Evolutionary conservation across 305 asterid species (phyloP).

Genomic region (Euphrasia arctica): DNA sequence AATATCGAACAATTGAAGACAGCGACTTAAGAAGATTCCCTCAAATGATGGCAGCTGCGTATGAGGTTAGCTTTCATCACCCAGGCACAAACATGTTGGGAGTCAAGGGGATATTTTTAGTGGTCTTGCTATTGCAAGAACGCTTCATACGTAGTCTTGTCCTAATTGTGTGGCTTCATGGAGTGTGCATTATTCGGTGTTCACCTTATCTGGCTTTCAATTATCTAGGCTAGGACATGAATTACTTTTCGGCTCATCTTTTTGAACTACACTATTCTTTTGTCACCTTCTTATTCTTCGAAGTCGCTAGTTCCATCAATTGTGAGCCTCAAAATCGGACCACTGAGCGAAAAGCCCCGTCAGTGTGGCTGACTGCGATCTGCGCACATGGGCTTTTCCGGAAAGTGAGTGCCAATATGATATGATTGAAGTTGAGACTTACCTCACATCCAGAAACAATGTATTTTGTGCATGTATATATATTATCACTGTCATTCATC

Average conservation of each 20-base stretch:
- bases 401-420: conserved; percentile 14
- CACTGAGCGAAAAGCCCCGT: conserved; percentile 4
- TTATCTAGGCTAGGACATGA: no score
- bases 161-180: conserved; percentile 14
- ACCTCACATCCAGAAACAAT: conserved; percentile 27
- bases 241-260: conserved; percentile 12
- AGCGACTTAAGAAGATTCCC: conserved; percentile 33
- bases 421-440: conserved; percentile 16
- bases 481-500: conserved; percentile 30
- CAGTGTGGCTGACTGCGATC: conserved; percentile 10
- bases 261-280: conserved; percentile 1
- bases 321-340: conserved; percentile 17
- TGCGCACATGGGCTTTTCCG: conserved; percentile 32
- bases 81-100: conserved; percentile 26
- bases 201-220: not conserved
- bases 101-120: conserved; percentile 21
- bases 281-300: no score
- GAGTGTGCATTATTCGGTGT: not conserved
- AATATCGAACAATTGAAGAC: conserved; percentile 12
- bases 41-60: conserved; percentile 20
- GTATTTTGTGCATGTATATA: conserved; percentile 22
- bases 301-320: not conserved
- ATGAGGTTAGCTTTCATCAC: conserved; percentile 25
- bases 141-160: not conserved
- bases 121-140: not conserved